A percentile compares a stretch with the other conserved stretches of the same genome.
Conservation (phyloP, 305 asterid genomes). For the Andrographis paniculata region DNA sequence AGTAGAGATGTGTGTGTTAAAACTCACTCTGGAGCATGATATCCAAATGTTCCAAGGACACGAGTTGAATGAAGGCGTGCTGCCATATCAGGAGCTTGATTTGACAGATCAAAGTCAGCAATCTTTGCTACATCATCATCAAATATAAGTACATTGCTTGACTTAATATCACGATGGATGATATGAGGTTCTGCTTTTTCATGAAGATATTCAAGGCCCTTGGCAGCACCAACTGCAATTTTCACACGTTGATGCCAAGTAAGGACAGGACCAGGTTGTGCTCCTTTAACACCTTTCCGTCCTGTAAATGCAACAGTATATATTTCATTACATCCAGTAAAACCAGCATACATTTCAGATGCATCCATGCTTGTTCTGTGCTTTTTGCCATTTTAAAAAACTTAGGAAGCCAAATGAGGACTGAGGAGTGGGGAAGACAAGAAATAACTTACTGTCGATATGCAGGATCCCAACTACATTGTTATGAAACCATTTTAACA, state of each 20-base stretch:
- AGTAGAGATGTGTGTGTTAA: background rate
- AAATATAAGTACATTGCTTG: constrained; percentile 48
- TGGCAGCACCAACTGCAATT: constrained; percentile 51
- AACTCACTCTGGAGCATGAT: constrained; percentile 59
- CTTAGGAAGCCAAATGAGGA: background rate
- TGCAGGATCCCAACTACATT: no score
- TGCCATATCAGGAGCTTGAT: constrained; percentile 51
- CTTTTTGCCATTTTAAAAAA: no score
- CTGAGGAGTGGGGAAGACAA: no score
- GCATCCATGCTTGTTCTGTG: no score
- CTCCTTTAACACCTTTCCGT: constrained; percentile 53
- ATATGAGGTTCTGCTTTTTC: constrained; percentile 42
- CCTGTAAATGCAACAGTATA: constrained; percentile 24
- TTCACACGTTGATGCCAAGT: constrained; percentile 50
- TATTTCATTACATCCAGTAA: no score
- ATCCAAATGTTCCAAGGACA: constrained; percentile 51
- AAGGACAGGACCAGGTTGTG: constrained; percentile 53
- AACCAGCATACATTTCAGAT: no score
- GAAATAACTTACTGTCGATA: no score
- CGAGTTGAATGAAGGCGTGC: constrained; percentile 55
- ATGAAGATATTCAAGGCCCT: constrained; percentile 54
- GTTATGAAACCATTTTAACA: no score
- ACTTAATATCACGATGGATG: constrained; percentile 49
- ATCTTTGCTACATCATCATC: constrained; percentile 45
- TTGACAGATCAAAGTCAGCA: constrained; percentile 46